Evolutionary conservation across 331 rosid genomes (phyloP), one percentile per base, ranked within the genome.

Genomic region (Malus hybrid): DNA sequence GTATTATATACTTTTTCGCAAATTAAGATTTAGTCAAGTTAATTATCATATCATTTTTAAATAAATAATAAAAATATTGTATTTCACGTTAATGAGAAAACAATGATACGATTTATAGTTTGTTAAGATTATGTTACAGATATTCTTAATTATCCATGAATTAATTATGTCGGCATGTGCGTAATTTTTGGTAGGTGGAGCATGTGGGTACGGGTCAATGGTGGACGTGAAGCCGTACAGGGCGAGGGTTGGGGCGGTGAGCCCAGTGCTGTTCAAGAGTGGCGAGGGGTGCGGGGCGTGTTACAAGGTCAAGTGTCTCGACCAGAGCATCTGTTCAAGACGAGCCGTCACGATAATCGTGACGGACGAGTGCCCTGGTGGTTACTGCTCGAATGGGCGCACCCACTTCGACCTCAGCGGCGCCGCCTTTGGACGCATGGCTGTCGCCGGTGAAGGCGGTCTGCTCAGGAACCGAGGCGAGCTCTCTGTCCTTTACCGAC

Each of bases 221-320:
- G 97, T 94, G 87, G 95, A 91, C 64, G 92, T 87, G 85, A 91
- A 48, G 93, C 98, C 98, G 24, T 60, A 88, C 63, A 81, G 62
- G 85, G 98, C 95, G 19, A 66, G 97, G 72, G 98, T 91, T n/a
- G 93, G 95, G 4, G 98, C 98, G 2, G 98, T 88, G 84, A 95
- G 87, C 73, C 90, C 96, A 1, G 61, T 82, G 19, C 66, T 94
- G 87, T 94, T 86, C 83, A 87, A 10, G 92, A 82, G 73, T 1
- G 98, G 98, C 0, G 92, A 83, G 85, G 98, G 98, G 20, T 94
- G 98, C 28, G 98, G 98, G 7, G 95, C 86, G 0, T 94, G 98
- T 75, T 94, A 83, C 65, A 94, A 94, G 78, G 97, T 94, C 66
- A 91, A 81, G 85, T 94, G 98, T 69, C 13, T 84, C 68, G 98